Percentiles rank a stretch among this genome's conserved stretches.
Conservation (phyloP, 202 grass and related monocot genomes). For the Cymbopogon flexuosus region DNA sequence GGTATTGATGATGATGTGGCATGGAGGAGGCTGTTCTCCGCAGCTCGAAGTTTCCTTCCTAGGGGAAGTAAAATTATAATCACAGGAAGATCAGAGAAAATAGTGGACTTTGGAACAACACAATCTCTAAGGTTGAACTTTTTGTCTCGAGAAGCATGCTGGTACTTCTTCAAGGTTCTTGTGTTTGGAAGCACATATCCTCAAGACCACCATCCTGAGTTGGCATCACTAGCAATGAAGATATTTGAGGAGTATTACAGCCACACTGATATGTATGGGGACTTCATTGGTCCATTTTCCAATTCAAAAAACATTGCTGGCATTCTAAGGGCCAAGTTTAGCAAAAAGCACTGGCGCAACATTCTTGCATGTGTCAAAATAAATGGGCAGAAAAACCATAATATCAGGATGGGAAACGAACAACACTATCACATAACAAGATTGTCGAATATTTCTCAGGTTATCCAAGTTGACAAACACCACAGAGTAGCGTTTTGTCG, state of each 20-base stretch:
- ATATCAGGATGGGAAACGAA: background rate
- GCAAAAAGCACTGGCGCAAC: background rate
- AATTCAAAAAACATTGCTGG: background rate
- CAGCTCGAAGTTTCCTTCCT: background rate
- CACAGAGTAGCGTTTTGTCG: background rate
- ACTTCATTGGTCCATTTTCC: background rate
- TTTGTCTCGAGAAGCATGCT: background rate
- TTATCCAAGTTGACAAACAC: background rate
- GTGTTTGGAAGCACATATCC: background rate
- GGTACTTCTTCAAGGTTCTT: slow-evolving; percentile 21
- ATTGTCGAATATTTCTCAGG: background rate
- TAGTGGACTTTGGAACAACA: background rate
- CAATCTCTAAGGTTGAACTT: background rate
- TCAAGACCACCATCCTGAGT: background rate
- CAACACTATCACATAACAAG: background rate
- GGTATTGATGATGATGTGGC: too few species aligned
- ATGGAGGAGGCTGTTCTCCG: too few species aligned
- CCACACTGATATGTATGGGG: background rate
- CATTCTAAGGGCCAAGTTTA: background rate
- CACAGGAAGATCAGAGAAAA: background rate
- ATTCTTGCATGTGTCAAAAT: background rate
- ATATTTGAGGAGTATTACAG: background rate
- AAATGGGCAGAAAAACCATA: background rate
- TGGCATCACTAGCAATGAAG: background rate
- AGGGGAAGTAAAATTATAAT: background rate